phyloP scores from a whole-genome alignment of 305 asterid genomes.

The Fraxinus ornus region DNA sequence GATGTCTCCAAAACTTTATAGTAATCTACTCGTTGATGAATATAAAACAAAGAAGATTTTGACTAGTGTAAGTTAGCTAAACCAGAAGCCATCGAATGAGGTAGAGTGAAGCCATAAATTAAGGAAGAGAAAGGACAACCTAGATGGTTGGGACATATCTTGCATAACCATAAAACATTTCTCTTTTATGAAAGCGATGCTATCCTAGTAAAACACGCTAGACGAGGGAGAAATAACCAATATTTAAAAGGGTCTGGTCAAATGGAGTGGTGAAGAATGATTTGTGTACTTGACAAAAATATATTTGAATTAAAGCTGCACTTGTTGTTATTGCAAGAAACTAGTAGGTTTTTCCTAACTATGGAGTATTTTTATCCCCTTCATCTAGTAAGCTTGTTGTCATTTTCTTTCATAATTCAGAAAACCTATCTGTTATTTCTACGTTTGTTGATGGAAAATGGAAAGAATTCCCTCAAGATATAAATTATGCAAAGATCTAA shows the following conservation, averaged over 20 bases:
- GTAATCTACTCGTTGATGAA: background rate
- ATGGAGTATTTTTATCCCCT: background rate
- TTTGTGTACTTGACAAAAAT: background rate
- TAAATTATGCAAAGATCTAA: background rate
- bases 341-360: background rate
- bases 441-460: background rate
- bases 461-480: background rate
- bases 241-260: background rate
- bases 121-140: background rate
- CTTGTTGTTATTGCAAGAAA: background rate
- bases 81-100: background rate
- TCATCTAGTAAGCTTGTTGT: background rate
- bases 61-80: background rate
- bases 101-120: background rate
- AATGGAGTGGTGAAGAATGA: background rate
- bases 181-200: background rate
- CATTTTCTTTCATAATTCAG: background rate
- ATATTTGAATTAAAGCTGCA: background rate
- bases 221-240: background rate
- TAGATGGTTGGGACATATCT: background rate
- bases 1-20: background rate
- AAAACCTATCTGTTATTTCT: background rate
- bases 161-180: background rate
- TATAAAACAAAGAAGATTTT: background rate
- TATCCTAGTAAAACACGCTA: background rate